A percentile compares a stretch with the other conserved stretches of the same genome.
Conservation (phyloP, 2,329 filamentous ascomycete species). For the Bimuria novae-zelandiae region DNA sequence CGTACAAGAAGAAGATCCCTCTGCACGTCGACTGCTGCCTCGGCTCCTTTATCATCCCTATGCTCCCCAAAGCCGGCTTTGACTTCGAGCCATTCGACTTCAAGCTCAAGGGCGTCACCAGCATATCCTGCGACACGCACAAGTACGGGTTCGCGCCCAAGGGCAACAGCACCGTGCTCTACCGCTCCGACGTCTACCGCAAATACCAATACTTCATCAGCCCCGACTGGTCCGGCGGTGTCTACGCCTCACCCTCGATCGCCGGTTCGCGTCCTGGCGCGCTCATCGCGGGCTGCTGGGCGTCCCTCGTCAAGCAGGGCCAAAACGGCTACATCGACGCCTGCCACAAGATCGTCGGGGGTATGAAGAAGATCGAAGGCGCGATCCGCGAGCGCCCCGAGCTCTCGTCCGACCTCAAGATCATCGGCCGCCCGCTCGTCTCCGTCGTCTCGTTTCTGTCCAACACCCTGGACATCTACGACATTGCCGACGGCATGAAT, state of each 20-base stretch:
- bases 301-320: conserved; percentile 84
- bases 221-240: conserved; percentile 91
- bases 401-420: conserved; percentile 72
- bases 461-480: conserved; percentile 88
- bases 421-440: conserved; percentile 85
- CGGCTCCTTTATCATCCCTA: conserved; percentile 91
- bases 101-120: conserved; percentile 88
- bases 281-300: conserved; percentile 95
- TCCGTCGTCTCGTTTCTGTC: conserved; percentile 87
- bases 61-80: conserved; percentile 92
- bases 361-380: conserved; percentile 77
- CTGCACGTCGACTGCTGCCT: conserved; percentile 98
- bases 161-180: conserved; percentile 91
- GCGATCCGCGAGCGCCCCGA: conserved; percentile 71
- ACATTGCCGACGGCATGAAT: conserved; percentile 87
- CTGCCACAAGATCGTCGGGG: conserved; percentile 85
- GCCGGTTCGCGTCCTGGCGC: conserved; percentile 91
- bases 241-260: conserved; percentile 91
- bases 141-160: conserved; percentile 99
- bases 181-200: conserved; percentile 77
- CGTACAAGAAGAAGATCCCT: conserved; percentile 76
- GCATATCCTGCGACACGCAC: conserved; percentile 95
- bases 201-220: conserved; percentile 96
- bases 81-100: conserved; percentile 90
- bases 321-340: conserved; percentile 86